Evolutionary conservation across 768 basidiomycete genomes (phyloP), one percentile per base, ranked within the genome.

Genomic region (Royoungia palumana): DNA sequence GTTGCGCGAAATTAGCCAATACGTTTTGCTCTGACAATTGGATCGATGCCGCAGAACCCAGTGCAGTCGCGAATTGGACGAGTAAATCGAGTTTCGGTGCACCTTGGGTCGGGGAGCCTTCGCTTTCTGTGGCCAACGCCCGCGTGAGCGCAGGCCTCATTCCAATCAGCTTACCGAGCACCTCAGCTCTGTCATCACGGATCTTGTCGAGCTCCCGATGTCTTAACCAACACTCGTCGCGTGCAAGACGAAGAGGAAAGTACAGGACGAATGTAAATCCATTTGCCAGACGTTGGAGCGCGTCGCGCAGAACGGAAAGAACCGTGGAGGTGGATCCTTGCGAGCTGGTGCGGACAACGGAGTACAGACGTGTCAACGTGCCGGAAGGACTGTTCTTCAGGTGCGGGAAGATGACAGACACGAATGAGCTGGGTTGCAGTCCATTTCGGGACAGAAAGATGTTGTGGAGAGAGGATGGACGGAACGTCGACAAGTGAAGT

Each of bases 341-440:
- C 19, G 54, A 20, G 24, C 46, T 45, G 22, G 39, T 41, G 8
- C 35, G 24, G 35, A 46, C 48, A 20, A 49, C 46, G 20, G 60
- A 54, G 16, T 38, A 41, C 20, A 57, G 59, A 21, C 13, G 57
- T 25, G 46, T 40, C 50, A 49, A 49, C 46, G 50, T 63, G 53
- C 59, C 58, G 41, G 59, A 64, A 13, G 66, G 64, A 38, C 66
- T 59, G 37, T 61, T 53, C 44, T 64, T 62, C 21, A 85, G 70
- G 61, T 89, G 83, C 14, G 87, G 88, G 63, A 89, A 89, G 44
- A 87, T 68, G 1, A 82, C 73, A 16, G 76, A 72, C 21, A 79
- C 72, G 32, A 88, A 66, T n/a, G 73, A 64, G 34, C 72, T 73
- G 16, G 74, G 79, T 17, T 73, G 81, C 39, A 78, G 65, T 34